Base-by-base conservation (phyloP, 2,329 filamentous ascomycete species). In the Ceratocystis albifundus region DNA sequence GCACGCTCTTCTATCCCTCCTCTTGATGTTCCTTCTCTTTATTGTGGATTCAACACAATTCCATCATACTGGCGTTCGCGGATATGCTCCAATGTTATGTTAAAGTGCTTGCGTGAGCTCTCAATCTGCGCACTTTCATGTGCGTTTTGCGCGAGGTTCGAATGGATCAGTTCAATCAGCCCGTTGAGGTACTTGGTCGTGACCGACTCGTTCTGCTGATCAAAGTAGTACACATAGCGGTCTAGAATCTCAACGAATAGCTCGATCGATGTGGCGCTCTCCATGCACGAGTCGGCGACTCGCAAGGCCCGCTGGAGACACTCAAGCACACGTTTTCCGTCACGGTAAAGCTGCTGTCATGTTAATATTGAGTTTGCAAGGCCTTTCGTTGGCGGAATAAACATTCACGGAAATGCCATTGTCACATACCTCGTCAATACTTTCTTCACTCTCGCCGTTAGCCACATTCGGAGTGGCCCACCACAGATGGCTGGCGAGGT, bases 211-310 rank as follows among this genome's bases (percentile, higher is more conserved):
- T 99, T 99, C 74, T 96, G 90, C 76, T 99, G 93, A 76, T 99
- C 94, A 78, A 96, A 99, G 79, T 97, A 99, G 76, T 99, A 99
- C 65, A 97, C 92, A 74, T 99, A 99, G 76, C 94, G 86, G 76
- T 99, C 96, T 66, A 99, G 79, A 69, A 99, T 99, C 78, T 99
- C 94, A 67, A 99, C 93, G 76, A 99, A 99, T 62, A 99, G 82
- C 77, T 99, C 95, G 61, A 99, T 94, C 2, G 91, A 96, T 3
- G 96, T 91, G 5, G 91, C 90, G 6, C 92, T 94, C 76, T 99
- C 95, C 94, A 99, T 99, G 78, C 94, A 99, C 5, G 94, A 95
- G 76, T 99, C 94, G 1, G 94, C 95, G 32, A 99, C 95, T 45
- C 95, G 88, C 8, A 99, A 85, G 10, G 94, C 94, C 66, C 94